Evolutionary conservation across 78 protist genomes (phyloP).

Genomic region (slime mould (Dictyostelium discoideum)): dicty_2.7 NC_007088.5:7555001-7555500

Average conservation of each 20-base stretch:
- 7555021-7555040: no score
- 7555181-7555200: no score
- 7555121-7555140: not conserved
- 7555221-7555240: not conserved
- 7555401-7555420: no score
- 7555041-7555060: no score
- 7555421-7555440: not conserved
- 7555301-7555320: not conserved
- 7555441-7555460: not conserved
- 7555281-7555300: not conserved
- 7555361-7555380: constrained; percentile 22
- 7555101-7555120: no score
- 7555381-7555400: not conserved
- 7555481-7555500: not conserved
- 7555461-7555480: not conserved
- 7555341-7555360: constrained; percentile 31
- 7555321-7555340: not conserved
- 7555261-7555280: not conserved
- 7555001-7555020: no score
- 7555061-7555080: no score
- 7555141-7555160: no score
- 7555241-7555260: not conserved
- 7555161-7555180: no score
- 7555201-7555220: no score
- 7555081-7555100: no score